Conservation (phyloP, 495 filamentous ascomycete species). For the Hypoxylon crocopeplum region DNA sequence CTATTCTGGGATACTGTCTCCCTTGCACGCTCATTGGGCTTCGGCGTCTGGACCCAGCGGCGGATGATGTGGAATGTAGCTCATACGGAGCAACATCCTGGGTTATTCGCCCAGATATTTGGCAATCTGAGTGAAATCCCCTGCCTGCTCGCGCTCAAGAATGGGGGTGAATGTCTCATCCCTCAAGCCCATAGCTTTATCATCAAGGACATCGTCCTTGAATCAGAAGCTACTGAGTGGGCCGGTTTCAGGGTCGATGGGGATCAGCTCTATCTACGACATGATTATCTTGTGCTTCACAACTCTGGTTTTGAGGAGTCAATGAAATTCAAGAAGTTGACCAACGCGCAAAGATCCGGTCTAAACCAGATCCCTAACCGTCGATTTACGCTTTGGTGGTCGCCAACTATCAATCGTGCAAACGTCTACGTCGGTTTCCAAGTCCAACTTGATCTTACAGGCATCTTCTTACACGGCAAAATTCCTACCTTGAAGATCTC, state of each 20-base stretch:
- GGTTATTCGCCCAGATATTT: too few relatives aligned
- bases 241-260: slow-evolving; percentile 41
- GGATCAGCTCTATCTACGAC: slow-evolving; percentile 58
- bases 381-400: slow-evolving; percentile 99
- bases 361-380: slow-evolving; percentile 99
- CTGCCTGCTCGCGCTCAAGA: too few relatives aligned
- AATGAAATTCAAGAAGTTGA: slow-evolving; percentile 99
- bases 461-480: slow-evolving; percentile 99
- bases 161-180: background rate
- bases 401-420: slow-evolving; percentile 77
- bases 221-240: slow-evolving; percentile 37
- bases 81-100: too few relatives aligned
- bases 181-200: slow-evolving; percentile 42
- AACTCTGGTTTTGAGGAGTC: slow-evolving; percentile 74
- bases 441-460: slow-evolving; percentile 96
- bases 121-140: too few relatives aligned
- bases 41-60: too few relatives aligned
- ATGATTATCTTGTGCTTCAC: slow-evolving; percentile 55
- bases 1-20: too few relatives aligned
- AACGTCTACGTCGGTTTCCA: slow-evolving; percentile 97
- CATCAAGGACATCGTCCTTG: slow-evolving; percentile 50
- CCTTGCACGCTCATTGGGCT: too few relatives aligned
- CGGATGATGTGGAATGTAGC: too few relatives aligned
- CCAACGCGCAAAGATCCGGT: slow-evolving; percentile 97
- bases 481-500: slow-evolving; percentile 99